Conservation (phyloP, 2,329 filamentous ascomycete species). For the Phyllosticta citribraziliensis region DNA sequence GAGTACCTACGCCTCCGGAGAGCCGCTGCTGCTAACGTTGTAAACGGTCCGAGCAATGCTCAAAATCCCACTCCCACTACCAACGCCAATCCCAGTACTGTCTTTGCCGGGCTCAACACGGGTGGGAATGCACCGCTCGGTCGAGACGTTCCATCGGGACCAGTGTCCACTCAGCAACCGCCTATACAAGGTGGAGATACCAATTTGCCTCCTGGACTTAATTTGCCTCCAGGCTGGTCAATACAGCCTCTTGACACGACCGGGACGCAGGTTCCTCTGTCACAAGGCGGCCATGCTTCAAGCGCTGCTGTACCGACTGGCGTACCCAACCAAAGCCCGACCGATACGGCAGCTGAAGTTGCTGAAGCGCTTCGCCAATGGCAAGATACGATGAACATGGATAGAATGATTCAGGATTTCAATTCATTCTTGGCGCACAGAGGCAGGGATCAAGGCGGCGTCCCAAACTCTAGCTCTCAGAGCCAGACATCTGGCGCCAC, state of each 20-base stretch:
- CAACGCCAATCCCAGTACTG: constrained; percentile 11
- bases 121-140: constrained; percentile 20
- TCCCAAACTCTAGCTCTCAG: background rate
- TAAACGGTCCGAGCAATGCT: constrained; percentile 15
- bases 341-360: background rate
- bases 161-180: constrained; percentile 17
- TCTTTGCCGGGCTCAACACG: constrained; percentile 17
- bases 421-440: background rate
- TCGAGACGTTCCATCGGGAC: constrained; percentile 7
- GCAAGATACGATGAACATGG: constrained; percentile 5
- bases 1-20: constrained; percentile 9
- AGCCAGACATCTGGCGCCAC: background rate
- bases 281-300: background rate
- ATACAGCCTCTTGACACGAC: constrained; percentile 14
- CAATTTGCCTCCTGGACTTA: constrained; percentile 25
- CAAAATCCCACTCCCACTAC: constrained; percentile 23
- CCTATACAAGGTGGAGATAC: constrained; percentile 25
- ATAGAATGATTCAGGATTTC: background rate
- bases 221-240: constrained; percentile 29
- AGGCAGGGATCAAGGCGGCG: background rate
- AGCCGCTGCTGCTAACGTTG: background rate
- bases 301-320: background rate
- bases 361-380: background rate
- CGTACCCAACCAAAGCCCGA: background rate
- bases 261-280: background rate